phyloP scores from a whole-genome alignment of 2,329 filamentous ascomycete species.

The Alternaria gansuensis region DNA sequence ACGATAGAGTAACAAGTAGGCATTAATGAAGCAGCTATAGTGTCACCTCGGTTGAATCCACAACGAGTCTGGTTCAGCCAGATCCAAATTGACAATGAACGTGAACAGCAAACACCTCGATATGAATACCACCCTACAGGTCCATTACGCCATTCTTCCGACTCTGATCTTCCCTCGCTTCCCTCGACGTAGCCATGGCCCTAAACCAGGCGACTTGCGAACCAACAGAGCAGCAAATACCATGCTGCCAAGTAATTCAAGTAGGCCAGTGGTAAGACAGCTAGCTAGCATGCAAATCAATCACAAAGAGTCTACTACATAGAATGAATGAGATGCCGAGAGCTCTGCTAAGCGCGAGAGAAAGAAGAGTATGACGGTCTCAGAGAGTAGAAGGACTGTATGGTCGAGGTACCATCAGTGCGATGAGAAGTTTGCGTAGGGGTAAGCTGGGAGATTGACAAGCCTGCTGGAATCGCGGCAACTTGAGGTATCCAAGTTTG shows the following conservation, averaged over 20 bases:
- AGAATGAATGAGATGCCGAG: conserved; percentile 32
- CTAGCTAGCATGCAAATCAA: conserved; percentile 28
- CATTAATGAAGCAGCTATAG: neutral
- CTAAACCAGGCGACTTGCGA: neutral
- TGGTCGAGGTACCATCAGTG: conserved; percentile 33
- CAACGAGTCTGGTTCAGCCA: conserved; percentile 27
- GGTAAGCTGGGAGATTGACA: conserved; percentile 10
- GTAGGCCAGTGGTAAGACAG: conserved; percentile 27
- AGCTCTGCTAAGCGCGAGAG: conserved; percentile 25
- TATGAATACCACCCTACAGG: conserved; percentile 23
- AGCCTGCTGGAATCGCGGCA: neutral
- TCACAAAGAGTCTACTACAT: conserved; percentile 30
- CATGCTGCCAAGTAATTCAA: conserved; percentile 30
- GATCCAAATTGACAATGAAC: conserved; percentile 28
- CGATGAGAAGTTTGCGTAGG: conserved; percentile 23
- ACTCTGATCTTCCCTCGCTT: conserved; percentile 14
- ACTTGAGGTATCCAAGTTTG: neutral
- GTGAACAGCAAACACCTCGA: conserved; percentile 24
- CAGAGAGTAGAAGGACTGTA: conserved; percentile 27
- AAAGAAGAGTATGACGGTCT: conserved; percentile 30
- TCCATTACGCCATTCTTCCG: neutral
- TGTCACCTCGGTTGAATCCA: neutral
- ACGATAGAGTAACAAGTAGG: neutral
- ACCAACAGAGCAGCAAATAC: conserved; percentile 27
- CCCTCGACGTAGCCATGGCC: neutral